Evolutionary conservation across 805 yeast genomes (phyloP).

Genomic region (Sugiyamaella smithiae): DNA sequence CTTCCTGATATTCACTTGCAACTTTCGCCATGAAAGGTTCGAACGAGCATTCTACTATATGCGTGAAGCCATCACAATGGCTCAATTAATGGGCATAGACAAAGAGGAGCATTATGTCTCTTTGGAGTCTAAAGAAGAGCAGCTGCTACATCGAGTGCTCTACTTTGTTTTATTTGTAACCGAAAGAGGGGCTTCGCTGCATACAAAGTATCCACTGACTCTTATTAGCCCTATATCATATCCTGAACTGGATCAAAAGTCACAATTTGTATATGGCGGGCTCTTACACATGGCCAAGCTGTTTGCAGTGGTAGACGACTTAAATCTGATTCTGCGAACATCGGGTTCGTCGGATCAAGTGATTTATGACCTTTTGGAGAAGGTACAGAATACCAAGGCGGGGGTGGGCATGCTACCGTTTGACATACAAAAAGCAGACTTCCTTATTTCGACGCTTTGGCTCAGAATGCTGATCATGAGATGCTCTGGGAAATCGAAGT

Average conservation of each 20-base stretch:
- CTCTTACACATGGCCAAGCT: slow-evolving; percentile 15
- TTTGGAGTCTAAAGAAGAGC: slow-evolving; percentile 2
- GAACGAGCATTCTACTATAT: slow-evolving; percentile 11
- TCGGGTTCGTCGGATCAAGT: neutral
- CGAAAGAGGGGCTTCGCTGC: slow-evolving; percentile 18
- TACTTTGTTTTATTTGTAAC: slow-evolving; percentile 16
- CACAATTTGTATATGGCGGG: slow-evolving; percentile 6
- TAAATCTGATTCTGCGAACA: neutral
- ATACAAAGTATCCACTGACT: slow-evolving; percentile 16
- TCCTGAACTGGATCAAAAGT: slow-evolving; percentile 10
- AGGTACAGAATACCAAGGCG: slow-evolving; percentile 1
- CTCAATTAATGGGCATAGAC: slow-evolving; percentile 18
- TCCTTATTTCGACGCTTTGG: slow-evolving; percentile 18
- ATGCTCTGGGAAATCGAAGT: neutral
- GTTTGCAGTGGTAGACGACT: slow-evolving; percentile 17
- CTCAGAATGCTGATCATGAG: slow-evolving; percentile 12
- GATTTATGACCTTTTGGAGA: neutral
- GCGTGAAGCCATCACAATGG: slow-evolving; percentile 19
- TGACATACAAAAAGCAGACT: slow-evolving; percentile 20
- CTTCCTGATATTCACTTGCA: slow-evolving; percentile 12
- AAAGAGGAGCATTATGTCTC: slow-evolving; percentile 12
- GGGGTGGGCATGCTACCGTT: slow-evolving; percentile 3
- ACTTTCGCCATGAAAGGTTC: slow-evolving; percentile 11
- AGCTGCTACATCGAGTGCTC: slow-evolving; percentile 11
- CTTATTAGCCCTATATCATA: slow-evolving; percentile 11